Evolutionary conservation across 1,284 basidiomycete species (phyloP).

Genomic region (Malassezia caprae): DNA sequence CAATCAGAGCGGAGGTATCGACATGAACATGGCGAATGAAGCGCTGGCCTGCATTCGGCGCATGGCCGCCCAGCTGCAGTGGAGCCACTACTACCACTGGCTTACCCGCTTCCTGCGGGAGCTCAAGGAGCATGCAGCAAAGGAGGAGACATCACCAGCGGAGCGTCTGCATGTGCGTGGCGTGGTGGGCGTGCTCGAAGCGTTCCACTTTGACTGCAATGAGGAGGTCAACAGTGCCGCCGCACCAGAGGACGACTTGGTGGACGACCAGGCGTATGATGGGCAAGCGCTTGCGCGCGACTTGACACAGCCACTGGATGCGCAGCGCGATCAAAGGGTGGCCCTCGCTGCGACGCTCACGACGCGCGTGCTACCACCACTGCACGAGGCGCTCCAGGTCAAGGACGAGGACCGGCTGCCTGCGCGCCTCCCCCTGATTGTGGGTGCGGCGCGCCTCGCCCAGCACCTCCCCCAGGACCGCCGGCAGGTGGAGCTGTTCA

Average conservation of each 20-base stretch:
- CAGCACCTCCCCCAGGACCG: conserved; percentile 64
- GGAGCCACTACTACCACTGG: conserved; percentile 74
- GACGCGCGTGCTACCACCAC: conserved; percentile 31
- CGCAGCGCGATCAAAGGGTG: not conserved
- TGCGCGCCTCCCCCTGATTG: conserved; percentile 61
- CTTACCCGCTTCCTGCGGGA: conserved; percentile 73
- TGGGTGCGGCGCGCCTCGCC: conserved; percentile 78
- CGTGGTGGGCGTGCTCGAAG: conserved; percentile 74
- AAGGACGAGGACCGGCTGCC: conserved; percentile 71
- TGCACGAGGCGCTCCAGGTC: conserved; percentile 50
- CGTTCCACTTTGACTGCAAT: conserved; percentile 66
- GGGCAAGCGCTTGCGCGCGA: conserved; percentile 5
- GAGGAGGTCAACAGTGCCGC: conserved; percentile 47
- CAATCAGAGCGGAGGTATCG: conserved; percentile 55
- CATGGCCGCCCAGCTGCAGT: conserved; percentile 50
- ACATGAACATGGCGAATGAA: conserved; percentile 85
- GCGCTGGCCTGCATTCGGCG: conserved; percentile 58
- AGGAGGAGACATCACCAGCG: conserved; percentile 8
- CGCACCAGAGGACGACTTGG: conserved; percentile 50
- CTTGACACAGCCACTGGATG: not conserved
- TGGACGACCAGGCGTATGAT: conserved; percentile 16
- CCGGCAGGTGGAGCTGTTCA: conserved; percentile 57
- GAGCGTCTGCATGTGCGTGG: conserved; percentile 60
- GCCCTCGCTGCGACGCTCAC: conserved; percentile 15
- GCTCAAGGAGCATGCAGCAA: conserved; percentile 28